phyloP scores from a whole-genome alignment of 169 alveolate genomes.

The Plasmodium chabaudi region DNA sequence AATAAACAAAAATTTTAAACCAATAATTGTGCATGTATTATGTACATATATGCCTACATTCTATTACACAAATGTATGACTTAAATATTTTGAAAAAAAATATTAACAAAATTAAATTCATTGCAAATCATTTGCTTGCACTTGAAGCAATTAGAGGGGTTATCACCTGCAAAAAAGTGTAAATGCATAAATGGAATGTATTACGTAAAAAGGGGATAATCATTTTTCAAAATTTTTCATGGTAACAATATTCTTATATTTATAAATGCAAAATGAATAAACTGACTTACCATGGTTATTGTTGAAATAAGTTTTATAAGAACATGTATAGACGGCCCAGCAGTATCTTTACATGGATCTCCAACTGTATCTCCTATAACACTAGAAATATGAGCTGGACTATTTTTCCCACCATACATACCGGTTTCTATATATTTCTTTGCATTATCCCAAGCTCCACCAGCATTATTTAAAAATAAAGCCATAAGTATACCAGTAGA shows the following conservation, averaged over 20 bases:
- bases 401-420: constrained; percentile 83
- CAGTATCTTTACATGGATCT: constrained; percentile 94
- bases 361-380: constrained; percentile 93
- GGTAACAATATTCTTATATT: not conserved
- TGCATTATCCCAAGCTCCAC: constrained; percentile 94
- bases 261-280: not conserved
- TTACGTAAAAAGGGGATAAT: not conserved
- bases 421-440: constrained; percentile 88
- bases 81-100: no score
- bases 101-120: no score
- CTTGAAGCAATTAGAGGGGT: constrained; percentile 66
- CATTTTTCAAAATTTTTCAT: not conserved
- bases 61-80: no score
- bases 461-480: constrained; percentile 88
- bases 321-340: constrained; percentile 90
- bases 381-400: constrained; percentile 85
- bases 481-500: constrained; percentile 91
- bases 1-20: no score
- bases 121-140: constrained; percentile 1
- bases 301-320: constrained; percentile 82
- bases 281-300: constrained; percentile 39
- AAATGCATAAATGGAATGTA: not conserved
- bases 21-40: no score
- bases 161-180: constrained; percentile 36
- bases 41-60: no score